A percentile compares a stretch with the other conserved stretches of the same genome.
Evolutionary conservation across 108 stramenopile genomes (phyloP).

Genomic region (Thalassiosira profunda): DNA sequence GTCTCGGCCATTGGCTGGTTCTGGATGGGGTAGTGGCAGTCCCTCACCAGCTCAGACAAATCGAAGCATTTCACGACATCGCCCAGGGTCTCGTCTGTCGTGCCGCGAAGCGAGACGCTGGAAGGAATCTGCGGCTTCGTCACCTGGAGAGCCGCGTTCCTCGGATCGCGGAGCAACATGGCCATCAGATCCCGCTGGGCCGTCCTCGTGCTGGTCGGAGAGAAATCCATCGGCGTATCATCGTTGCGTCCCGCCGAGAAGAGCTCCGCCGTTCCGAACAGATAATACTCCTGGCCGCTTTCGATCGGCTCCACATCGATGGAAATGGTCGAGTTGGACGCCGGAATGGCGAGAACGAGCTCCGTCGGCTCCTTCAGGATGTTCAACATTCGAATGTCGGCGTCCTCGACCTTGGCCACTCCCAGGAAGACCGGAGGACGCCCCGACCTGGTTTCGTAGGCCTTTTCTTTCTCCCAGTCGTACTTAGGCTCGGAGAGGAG

Average conservation of each 20-base stretch:
- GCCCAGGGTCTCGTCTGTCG: neutral
- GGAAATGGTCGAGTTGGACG: neutral
- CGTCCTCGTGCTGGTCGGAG: constrained; percentile 9
- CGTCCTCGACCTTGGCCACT: constrained; percentile 1
- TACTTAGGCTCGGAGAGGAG: constrained; percentile 15
- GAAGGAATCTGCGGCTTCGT: constrained; percentile 10
- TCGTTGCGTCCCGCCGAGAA: constrained; percentile 7
- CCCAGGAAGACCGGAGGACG: neutral
- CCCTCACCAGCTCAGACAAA: constrained; percentile 30
- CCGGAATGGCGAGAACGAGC: constrained; percentile 12
- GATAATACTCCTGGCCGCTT: neutral
- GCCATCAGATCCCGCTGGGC: constrained; percentile 33
- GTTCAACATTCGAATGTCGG: constrained; percentile 22
- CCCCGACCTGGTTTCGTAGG: neutral
- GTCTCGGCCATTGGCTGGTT: constrained; percentile 22
- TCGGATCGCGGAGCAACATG: constrained; percentile 24
- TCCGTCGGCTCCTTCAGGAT: constrained; percentile 21
- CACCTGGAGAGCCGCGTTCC: constrained; percentile 12
- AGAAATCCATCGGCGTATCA: constrained; percentile 19
- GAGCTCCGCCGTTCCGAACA: neutral
- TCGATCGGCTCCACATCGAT: neutral
- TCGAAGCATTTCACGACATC: constrained; percentile 30
- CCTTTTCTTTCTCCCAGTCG: neutral
- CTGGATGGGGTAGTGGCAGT: constrained; percentile 25
- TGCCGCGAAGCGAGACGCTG: constrained; percentile 17